phyloP scores from a whole-genome alignment of 1,284 basidiomycete species.

The Irpex sp. region DNA sequence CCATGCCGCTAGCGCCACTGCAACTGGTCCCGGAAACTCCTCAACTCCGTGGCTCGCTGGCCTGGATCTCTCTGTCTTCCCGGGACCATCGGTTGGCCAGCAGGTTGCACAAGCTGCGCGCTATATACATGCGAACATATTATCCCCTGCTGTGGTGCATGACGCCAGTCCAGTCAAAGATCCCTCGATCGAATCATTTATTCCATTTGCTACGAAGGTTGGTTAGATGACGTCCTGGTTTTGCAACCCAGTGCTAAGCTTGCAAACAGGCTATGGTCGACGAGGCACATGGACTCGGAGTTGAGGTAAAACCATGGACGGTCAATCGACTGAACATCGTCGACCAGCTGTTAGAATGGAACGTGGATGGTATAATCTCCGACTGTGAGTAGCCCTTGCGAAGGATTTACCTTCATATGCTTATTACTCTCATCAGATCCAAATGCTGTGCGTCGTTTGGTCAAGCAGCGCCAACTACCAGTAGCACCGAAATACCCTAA shows the following conservation, averaged over 20 bases:
- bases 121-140: slow-evolving; percentile 59
- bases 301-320: slow-evolving; percentile 72
- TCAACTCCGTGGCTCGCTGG: slow-evolving; percentile 64
- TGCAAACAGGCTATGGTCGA: slow-evolving; percentile 53
- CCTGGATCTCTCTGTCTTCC: slow-evolving; percentile 50
- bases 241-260: background rate
- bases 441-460: slow-evolving; percentile 47
- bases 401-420: slow-evolving; percentile 23
- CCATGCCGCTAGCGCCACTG: slow-evolving; percentile 35
- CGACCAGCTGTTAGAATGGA: slow-evolving; percentile 54
- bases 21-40: slow-evolving; percentile 33
- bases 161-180: slow-evolving; percentile 38
- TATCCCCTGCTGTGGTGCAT: slow-evolving; percentile 60
- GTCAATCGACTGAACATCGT: slow-evolving; percentile 58
- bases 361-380: slow-evolving; percentile 72
- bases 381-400: slow-evolving; percentile 35
- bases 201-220: slow-evolving; percentile 55
- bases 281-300: slow-evolving; percentile 57
- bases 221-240: background rate
- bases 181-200: slow-evolving; percentile 41
- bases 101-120: slow-evolving; percentile 65
- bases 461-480: slow-evolving; percentile 43
- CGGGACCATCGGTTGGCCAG: slow-evolving; percentile 48
- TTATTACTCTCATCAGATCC: slow-evolving; percentile 36
- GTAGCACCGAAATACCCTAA: slow-evolving; percentile 55